Evolutionary conservation across 2,329 filamentous ascomycete species (phyloP).

Genomic region (Talaromyces verruculosus): DNA sequence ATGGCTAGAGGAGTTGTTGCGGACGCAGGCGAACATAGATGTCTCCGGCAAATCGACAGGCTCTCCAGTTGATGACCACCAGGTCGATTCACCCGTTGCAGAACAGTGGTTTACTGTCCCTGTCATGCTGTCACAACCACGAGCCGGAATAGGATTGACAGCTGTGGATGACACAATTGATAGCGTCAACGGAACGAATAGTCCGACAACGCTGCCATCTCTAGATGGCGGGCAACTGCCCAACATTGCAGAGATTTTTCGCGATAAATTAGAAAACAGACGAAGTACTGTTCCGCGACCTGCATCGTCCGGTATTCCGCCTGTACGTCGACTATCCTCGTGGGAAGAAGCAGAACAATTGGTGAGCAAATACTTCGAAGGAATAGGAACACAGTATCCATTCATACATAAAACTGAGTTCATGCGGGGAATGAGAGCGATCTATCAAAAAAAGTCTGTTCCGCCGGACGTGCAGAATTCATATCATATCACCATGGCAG

Average conservation of each 20-base stretch:
- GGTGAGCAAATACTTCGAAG: constrained; percentile 39
- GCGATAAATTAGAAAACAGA: constrained; percentile 41
- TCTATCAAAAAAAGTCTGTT: constrained; percentile 37
- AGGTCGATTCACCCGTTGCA: constrained; percentile 24
- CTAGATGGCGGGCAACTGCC: constrained; percentile 35
- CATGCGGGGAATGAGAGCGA: constrained; percentile 34
- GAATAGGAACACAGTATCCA: constrained; percentile 42
- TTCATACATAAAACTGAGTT: constrained; percentile 39
- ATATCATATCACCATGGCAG: constrained; percentile 42
- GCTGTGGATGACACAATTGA: constrained; percentile 22
- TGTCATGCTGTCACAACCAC: constrained; percentile 34
- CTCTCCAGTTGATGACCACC: constrained; percentile 29
- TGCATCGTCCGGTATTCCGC: constrained; percentile 29
- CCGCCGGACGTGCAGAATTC: constrained; percentile 36
- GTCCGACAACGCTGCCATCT: constrained; percentile 22
- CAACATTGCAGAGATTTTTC: constrained; percentile 43
- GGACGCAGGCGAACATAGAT: constrained; percentile 36
- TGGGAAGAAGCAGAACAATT: constrained; percentile 38
- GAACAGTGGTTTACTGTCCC: constrained; percentile 45
- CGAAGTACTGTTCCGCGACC: constrained; percentile 37
- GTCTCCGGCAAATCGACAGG: constrained; percentile 38
- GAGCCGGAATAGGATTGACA: constrained; percentile 27
- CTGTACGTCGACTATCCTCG: constrained; percentile 36
- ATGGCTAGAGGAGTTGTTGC: constrained; percentile 42
- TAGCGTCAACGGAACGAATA: constrained; percentile 8